These are phyloP conservation scores for Talaromyces nanjingensis DNA, from an alignment of 495 filamentous ascomycete genomes.

Conservation along the genomic window DNA sequence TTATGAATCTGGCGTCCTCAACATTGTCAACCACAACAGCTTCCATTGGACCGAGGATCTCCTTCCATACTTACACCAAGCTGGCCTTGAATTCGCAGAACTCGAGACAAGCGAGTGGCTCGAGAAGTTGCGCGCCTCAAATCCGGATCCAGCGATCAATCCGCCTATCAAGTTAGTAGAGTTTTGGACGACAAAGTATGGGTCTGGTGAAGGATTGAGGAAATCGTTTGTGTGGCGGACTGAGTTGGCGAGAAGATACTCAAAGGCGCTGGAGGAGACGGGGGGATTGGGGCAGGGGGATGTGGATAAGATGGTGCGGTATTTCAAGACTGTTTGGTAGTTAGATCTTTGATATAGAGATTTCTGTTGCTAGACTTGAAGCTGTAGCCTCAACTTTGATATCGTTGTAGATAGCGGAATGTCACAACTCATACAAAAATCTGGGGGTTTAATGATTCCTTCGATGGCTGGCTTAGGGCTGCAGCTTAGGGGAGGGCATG, in stretches of 20 bases:
- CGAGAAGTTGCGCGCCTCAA: conserved; percentile 12
- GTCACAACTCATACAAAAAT: not conserved
- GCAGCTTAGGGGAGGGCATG: not conserved
- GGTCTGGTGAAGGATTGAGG: not conserved
- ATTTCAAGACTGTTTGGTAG: conserved; percentile 12
- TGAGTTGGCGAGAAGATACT: conserved; percentile 13
- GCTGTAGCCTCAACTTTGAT: not conserved
- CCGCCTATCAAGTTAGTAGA: conserved; percentile 41
- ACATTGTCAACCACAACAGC: conserved; percentile 17
- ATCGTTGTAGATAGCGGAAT: not conserved
- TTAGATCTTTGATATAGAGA: not conserved
- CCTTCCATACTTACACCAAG: conserved; percentile 15
- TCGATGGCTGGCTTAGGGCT: not conserved
- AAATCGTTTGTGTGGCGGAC: conserved; percentile 13
- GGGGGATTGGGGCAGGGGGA: conserved; percentile 10
- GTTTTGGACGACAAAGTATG: conserved; percentile 21
- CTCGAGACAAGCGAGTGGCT: conserved; percentile 17
- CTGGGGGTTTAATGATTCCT: not conserved
- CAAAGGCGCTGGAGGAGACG: conserved; percentile 11
- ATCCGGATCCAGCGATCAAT: conserved; percentile 25
- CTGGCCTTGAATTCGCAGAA: conserved; percentile 17
- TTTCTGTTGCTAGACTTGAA: not conserved
- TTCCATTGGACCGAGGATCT: conserved; percentile 26
- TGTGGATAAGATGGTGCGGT: conserved; percentile 19
- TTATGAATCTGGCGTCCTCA: conserved; percentile 10